phyloP scores from a whole-genome alignment of 2,329 filamentous ascomycete genomes.

The Lecanicillium sp. region DNA sequence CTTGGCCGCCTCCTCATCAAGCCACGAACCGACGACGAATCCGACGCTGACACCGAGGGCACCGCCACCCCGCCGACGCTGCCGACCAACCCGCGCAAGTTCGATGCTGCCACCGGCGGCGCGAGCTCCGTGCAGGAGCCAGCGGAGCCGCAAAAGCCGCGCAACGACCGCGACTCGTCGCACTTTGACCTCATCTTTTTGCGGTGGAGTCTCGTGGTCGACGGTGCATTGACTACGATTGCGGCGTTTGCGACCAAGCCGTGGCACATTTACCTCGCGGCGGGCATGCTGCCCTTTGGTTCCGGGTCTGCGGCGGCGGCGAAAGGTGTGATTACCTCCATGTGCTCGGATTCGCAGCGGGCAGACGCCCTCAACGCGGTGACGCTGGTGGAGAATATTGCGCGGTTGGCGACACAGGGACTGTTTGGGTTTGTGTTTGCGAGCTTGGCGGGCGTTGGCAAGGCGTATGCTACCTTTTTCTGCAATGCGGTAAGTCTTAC shows the following conservation, averaged over 20 bases:
- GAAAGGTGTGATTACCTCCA: slow-evolving; percentile 66
- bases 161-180: slow-evolving; percentile 33
- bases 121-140: slow-evolving; percentile 39
- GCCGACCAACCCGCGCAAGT: slow-evolving; percentile 29
- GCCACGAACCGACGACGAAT: slow-evolving; percentile 7
- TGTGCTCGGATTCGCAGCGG: slow-evolving; percentile 55
- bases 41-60: slow-evolving; percentile 7
- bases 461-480: slow-evolving; percentile 56
- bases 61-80: slow-evolving; percentile 14
- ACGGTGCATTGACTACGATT: slow-evolving; percentile 55
- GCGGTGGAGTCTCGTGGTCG: slow-evolving; percentile 56
- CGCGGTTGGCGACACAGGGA: slow-evolving; percentile 53
- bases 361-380: slow-evolving; percentile 62
- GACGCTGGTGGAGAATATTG: slow-evolving; percentile 63
- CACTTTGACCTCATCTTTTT: slow-evolving; percentile 62
- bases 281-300: slow-evolving; percentile 57
- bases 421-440: slow-evolving; percentile 63
- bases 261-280: slow-evolving; percentile 64
- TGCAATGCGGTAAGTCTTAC: slow-evolving; percentile 50
- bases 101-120: slow-evolving; percentile 30
- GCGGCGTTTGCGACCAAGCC: slow-evolving; percentile 53
- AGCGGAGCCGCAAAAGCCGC: slow-evolving; percentile 19
- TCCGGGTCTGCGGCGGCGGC: slow-evolving; percentile 62
- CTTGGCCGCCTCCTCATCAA: slow-evolving; percentile 25
- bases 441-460: slow-evolving; percentile 50